A percentile compares a stretch with the other conserved stretches of the same genome.
phyloP scores from a whole-genome alignment of 2,329 filamentous ascomycete genomes.

The Bertia moriformis region DNA sequence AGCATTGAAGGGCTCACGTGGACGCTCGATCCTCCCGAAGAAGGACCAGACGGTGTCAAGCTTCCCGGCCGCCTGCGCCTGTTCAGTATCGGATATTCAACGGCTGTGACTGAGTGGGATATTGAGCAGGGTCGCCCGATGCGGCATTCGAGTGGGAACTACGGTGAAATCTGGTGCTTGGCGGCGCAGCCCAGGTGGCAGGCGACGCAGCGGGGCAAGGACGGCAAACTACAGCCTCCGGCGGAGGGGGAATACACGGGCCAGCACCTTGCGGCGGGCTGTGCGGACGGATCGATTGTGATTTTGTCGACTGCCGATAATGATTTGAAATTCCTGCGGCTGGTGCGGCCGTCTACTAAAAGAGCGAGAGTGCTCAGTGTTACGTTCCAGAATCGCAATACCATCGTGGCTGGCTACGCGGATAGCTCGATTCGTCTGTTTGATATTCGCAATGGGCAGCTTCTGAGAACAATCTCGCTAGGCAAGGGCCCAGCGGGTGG shows the following conservation, averaged over 20 bases:
- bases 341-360: slow-evolving; percentile 45
- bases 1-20: slow-evolving; percentile 59
- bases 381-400: slow-evolving; percentile 50
- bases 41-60: slow-evolving; percentile 28
- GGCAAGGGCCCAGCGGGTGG: slow-evolving; percentile 45
- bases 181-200: slow-evolving; percentile 47
- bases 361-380: slow-evolving; percentile 55
- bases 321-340: slow-evolving; percentile 45
- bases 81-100: slow-evolving; percentile 62
- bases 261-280: slow-evolving; percentile 48
- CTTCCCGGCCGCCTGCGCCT: slow-evolving; percentile 46
- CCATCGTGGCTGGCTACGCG: slow-evolving; percentile 55
- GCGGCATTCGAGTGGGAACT: slow-evolving; percentile 52
- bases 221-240: neutral
- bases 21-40: slow-evolving; percentile 50
- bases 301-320: slow-evolving; percentile 51
- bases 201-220: slow-evolving; percentile 10
- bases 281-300: slow-evolving; percentile 54
- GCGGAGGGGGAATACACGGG: slow-evolving; percentile 11
- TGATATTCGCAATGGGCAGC: slow-evolving; percentile 45
- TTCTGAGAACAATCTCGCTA: slow-evolving; percentile 49
- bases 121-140: slow-evolving; percentile 44
- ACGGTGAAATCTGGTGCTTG: slow-evolving; percentile 64
- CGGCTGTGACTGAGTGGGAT: slow-evolving; percentile 60
- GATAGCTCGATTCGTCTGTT: slow-evolving; percentile 58